Percentiles rank a stretch among this genome's conserved stretches.
Conservation (phyloP, 208 protist species). For the Blechomonas ayalai region DNA sequence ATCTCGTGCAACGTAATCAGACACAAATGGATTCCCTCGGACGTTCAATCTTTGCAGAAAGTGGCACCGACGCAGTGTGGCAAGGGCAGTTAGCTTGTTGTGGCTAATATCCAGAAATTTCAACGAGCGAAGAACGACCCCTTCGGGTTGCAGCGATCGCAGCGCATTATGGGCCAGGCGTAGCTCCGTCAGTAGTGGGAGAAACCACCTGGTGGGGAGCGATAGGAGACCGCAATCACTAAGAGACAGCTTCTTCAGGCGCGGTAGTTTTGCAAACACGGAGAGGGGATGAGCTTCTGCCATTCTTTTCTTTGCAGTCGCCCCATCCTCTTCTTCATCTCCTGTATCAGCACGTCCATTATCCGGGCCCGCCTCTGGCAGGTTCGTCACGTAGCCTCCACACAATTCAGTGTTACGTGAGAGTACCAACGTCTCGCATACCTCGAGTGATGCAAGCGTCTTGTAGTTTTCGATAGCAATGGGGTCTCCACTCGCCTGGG, state of each 20-base stretch:
- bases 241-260: constrained; percentile 73
- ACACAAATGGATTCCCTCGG: constrained; percentile 56
- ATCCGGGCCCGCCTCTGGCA: constrained; percentile 2
- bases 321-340: constrained; percentile 3
- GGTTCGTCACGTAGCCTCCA: constrained; percentile 10
- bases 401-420: constrained; percentile 60
- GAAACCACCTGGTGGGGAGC: constrained; percentile 67
- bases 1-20: constrained; percentile 13
- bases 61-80: constrained; percentile 66
- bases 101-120: constrained; percentile 79
- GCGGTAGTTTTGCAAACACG: constrained; percentile 51
- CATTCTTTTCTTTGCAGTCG: constrained; percentile 2
- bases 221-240: constrained; percentile 56
- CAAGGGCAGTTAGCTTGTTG: constrained; percentile 39
- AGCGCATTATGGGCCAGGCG: constrained; percentile 67
- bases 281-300: constrained; percentile 61
- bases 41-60: constrained; percentile 65
- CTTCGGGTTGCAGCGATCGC: constrained; percentile 58
- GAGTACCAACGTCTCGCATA: constrained; percentile 69
- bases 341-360: background rate
- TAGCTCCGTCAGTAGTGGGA: constrained; percentile 72
- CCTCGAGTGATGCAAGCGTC: constrained; percentile 22
- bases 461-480: constrained; percentile 47
- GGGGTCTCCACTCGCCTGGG: background rate
- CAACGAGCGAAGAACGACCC: constrained; percentile 73